Evolutionary conservation across 2,329 filamentous ascomycete genomes (phyloP).

Genomic region (Penicillium sp.): DNA sequence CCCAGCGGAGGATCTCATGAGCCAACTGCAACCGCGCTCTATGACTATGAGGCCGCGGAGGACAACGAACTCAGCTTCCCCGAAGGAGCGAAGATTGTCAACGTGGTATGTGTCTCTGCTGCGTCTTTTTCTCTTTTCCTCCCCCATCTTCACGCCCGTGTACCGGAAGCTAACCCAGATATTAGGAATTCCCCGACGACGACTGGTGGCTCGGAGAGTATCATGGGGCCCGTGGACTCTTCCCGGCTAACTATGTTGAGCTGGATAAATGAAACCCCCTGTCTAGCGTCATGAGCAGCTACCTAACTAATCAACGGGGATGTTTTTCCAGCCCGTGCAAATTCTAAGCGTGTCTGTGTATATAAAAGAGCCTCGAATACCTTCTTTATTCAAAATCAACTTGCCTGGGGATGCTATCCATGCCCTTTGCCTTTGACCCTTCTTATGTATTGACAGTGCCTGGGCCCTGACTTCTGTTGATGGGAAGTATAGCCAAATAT

Average conservation of each 20-base stretch:
- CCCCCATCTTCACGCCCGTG: neutral
- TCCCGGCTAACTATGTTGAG: constrained; percentile 64
- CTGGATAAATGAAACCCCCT: constrained; percentile 39
- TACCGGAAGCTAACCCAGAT: constrained; percentile 33
- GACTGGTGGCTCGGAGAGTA: constrained; percentile 98
- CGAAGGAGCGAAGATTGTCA: constrained; percentile 80
- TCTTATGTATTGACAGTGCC: neutral
- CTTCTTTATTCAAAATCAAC: neutral
- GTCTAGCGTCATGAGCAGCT: neutral
- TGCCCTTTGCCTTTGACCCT: neutral
- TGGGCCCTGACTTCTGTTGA: neutral
- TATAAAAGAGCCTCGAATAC: constrained; percentile 7
- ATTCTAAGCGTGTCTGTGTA: constrained; percentile 2
- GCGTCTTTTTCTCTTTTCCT: neutral
- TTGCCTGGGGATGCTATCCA: neutral
- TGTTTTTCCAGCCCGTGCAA: constrained; percentile 1
- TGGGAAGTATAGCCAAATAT: neutral
- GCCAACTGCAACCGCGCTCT: constrained; percentile 80
- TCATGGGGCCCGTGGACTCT: constrained; percentile 79
- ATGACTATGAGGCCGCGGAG: constrained; percentile 96
- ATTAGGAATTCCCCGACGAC: constrained; percentile 90
- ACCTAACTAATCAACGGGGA: constrained; percentile 6
- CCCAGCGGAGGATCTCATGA: constrained; percentile 45
- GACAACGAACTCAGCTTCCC: constrained; percentile 89
- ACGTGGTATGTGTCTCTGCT: constrained; percentile 66